phyloP scores from a whole-genome alignment of 2,329 filamentous ascomycete species.

The Sphaerulina populicola region DNA sequence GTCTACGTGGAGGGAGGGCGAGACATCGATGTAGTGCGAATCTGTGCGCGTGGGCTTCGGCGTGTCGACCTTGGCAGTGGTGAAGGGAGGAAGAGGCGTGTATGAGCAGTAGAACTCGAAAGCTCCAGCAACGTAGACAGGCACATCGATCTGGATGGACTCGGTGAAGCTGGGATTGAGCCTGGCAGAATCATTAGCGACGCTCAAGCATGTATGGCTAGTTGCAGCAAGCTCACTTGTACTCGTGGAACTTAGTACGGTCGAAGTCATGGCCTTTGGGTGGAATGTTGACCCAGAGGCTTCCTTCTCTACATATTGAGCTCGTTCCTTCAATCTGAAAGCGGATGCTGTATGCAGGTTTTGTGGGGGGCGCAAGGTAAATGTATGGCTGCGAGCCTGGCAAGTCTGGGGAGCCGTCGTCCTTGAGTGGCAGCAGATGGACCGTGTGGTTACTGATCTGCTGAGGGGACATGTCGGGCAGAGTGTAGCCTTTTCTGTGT shows the following conservation, averaged over 20 bases:
- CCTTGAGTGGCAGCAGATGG: constrained; percentile 82
- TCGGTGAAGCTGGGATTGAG: constrained; percentile 88
- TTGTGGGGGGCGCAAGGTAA: constrained; percentile 70
- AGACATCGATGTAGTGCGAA: constrained; percentile 88
- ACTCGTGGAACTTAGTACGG: constrained; percentile 73
- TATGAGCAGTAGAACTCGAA: constrained; percentile 95
- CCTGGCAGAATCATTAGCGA: constrained; percentile 41
- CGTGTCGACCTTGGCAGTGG: constrained; percentile 46
- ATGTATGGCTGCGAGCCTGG: constrained; percentile 68
- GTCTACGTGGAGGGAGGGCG: constrained; percentile 67
- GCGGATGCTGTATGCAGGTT: constrained; percentile 66
- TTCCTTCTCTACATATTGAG: constrained; percentile 89
- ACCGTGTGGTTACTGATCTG: constrained; percentile 43
- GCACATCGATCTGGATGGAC: constrained; percentile 80
- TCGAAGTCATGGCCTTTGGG: constrained; percentile 65
- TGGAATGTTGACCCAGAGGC: constrained; percentile 93
- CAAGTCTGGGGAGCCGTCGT: constrained; percentile 85
- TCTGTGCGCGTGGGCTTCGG: constrained; percentile 53
- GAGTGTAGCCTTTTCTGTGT: background rate
- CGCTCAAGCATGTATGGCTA: constrained; percentile 4
- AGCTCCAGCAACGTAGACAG: constrained; percentile 72
- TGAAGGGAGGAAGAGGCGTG: constrained; percentile 72
- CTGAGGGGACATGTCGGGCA: constrained; percentile 31
- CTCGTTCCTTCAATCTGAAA: constrained; percentile 92
- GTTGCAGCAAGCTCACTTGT: constrained; percentile 56